A percentile compares a stretch with the other conserved stretches of the same genome.
Evolutionary conservation across 805 yeast species (phyloP).

Genomic region (Cyberlindnera maclurae): DNA sequence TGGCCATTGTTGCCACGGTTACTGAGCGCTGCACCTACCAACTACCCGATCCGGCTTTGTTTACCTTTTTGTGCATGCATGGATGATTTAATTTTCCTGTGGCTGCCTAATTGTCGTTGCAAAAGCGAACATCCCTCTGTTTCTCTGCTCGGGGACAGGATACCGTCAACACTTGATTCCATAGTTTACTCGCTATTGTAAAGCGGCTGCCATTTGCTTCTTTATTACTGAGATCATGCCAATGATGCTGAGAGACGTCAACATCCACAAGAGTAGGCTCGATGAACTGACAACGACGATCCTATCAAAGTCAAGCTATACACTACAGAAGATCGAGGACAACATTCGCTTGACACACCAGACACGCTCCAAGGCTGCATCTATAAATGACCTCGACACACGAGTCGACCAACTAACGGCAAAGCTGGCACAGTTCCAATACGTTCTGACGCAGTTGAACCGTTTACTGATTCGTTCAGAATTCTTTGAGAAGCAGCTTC

Average conservation of each 20-base stretch:
- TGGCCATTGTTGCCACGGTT: not conserved
- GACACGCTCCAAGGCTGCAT: slow-evolving; percentile 13
- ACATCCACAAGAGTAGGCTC: slow-evolving; percentile 11
- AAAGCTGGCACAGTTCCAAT: slow-evolving; percentile 24
- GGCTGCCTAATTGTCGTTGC: not conserved
- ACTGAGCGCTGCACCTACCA: slow-evolving; percentile 6
- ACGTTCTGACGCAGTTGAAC: slow-evolving; percentile 22
- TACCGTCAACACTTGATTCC: too few relatives aligned
- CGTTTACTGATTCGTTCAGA: slow-evolving; percentile 23
- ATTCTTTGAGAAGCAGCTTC: slow-evolving; percentile 25
- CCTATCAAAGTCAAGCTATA: slow-evolving; percentile 12
- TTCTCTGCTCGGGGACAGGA: too few relatives aligned
- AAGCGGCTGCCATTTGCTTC: too few relatives aligned
- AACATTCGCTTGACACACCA: slow-evolving; percentile 18
- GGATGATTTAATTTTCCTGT: not conserved
- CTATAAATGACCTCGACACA: slow-evolving; percentile 16
- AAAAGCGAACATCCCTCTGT: too few relatives aligned
- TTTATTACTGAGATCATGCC: not conserved
- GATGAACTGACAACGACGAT: slow-evolving; percentile 18
- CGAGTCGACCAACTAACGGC: slow-evolving; percentile 15
- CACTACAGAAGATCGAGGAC: slow-evolving; percentile 19
- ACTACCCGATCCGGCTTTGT: slow-evolving; percentile 4
- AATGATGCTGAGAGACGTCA: slow-evolving; percentile 6
- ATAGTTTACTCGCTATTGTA: too few relatives aligned
- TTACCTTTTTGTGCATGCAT: not conserved